phyloP scores from a whole-genome alignment of 768 basidiomycete species.

The Calocybe indica region DNA sequence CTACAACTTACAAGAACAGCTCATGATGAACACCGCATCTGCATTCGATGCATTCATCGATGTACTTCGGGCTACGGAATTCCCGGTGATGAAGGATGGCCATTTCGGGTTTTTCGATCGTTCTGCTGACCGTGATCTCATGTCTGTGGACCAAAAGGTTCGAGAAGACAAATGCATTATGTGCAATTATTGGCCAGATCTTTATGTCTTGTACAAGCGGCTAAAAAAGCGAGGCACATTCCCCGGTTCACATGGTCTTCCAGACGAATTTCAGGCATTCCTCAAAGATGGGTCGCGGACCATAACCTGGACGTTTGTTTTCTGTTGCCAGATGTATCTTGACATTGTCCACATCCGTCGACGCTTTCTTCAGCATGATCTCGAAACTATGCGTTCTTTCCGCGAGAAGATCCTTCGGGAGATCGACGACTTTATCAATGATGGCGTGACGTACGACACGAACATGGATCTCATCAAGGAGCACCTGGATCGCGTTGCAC shows the following conservation, averaged over 20 bases:
- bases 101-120: conserved; percentile 4
- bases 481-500: not conserved
- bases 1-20: not conserved
- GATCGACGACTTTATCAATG: not conserved
- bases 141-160: not conserved
- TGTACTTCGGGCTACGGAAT: not conserved
- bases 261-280: not conserved
- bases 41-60: not conserved
- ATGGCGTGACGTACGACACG: not conserved
- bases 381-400: not conserved
- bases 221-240: not conserved
- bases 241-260: conserved; percentile 2
- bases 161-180: conserved; percentile 3
- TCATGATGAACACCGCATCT: conserved; percentile 1
- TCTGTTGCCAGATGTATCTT: conserved; percentile 4
- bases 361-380: conserved; percentile 2
- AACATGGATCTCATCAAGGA: not conserved
- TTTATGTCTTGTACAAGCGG: conserved; percentile 1
- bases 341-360: conserved; percentile 3
- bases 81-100: conserved; percentile 1
- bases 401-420: not conserved
- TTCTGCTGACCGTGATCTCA: not conserved
- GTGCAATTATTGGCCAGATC: conserved; percentile 4
- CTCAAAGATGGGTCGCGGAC: not conserved
- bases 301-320: conserved; percentile 3